Evolutionary conservation across 179 eudicot species (phyloP).

Genomic region (Amaranthus tricolor): DNA sequence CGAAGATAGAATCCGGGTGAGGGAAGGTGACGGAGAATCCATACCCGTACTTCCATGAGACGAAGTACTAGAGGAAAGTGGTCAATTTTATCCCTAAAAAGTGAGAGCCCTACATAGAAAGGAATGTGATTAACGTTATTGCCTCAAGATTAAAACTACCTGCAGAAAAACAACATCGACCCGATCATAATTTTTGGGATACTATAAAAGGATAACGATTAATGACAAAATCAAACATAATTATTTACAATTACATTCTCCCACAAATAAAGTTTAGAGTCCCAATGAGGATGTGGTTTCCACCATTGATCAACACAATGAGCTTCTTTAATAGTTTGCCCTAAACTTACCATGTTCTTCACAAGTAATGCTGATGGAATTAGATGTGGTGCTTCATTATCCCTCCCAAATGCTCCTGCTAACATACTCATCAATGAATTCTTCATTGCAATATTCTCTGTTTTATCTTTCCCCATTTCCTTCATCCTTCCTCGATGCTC

Average conservation of each 20-base stretch:
- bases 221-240: no score
- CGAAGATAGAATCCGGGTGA: no score
- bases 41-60: no score
- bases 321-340: conserved; percentile 36
- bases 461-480: conserved; percentile 39
- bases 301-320: conserved; percentile 81
- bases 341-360: conserved; percentile 28
- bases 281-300: conserved; percentile 23
- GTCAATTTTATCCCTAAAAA: no score
- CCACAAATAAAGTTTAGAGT: not conserved
- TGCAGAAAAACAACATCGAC: no score
- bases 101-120: no score
- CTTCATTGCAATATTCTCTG: conserved; percentile 54
- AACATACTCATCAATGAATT: conserved; percentile 39
- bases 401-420: conserved; percentile 46
- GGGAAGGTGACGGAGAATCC: no score
- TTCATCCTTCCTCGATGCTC: conserved; percentile 66
- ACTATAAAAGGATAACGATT: no score
- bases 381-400: conserved; percentile 56
- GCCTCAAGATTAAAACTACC: no score
- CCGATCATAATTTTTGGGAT: no score
- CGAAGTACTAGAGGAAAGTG: no score
- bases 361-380: conserved; percentile 55
- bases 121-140: no score
- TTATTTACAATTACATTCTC: not conserved